Percentiles rank a stretch among this genome's conserved stretches.
phyloP scores from a whole-genome alignment of 2,329 filamentous ascomycete genomes.

The Aspergillus ochraceus region DNA sequence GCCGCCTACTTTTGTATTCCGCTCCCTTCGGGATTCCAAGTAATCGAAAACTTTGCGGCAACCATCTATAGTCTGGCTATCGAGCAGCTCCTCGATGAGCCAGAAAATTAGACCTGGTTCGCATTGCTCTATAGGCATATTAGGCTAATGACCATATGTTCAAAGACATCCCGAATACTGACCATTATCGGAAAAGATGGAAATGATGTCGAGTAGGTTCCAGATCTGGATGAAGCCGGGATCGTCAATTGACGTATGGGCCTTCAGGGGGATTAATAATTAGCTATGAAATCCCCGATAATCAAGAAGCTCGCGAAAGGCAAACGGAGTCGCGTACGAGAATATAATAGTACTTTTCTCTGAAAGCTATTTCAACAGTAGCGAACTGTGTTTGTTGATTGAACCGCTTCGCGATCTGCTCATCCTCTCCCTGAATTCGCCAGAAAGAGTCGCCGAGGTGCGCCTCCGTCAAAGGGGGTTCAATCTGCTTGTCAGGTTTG shows the following conservation, averaged over 20 bases:
- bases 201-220: constrained; percentile 92
- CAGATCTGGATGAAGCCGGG: constrained; percentile 80
- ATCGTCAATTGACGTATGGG: constrained; percentile 72
- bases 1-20: constrained; percentile 69
- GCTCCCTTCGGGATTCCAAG: constrained; percentile 86
- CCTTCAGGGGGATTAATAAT: constrained; percentile 48
- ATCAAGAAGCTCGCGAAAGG: not conserved
- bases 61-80: constrained; percentile 90
- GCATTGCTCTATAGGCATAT: constrained; percentile 49
- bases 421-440: constrained; percentile 34
- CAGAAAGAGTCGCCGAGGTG: constrained; percentile 50
- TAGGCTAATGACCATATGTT: constrained; percentile 13
- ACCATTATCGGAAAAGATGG: constrained; percentile 80
- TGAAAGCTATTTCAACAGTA: constrained; percentile 79
- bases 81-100: constrained; percentile 90
- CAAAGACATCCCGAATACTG: constrained; percentile 43
- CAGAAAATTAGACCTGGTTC: constrained; percentile 83
- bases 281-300: constrained; percentile 8
- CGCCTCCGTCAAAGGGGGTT: constrained; percentile 72
- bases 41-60: constrained; percentile 93
- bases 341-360: constrained; percentile 75
- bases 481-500: constrained; percentile 63
- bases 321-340: constrained; percentile 59
- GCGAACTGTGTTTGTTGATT: constrained; percentile 60
- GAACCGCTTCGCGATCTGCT: constrained; percentile 35